These are phyloP conservation scores for Cyclotella baltica DNA, from an alignment of 108 stramenopile genomes.

Conservation along the genomic window DNA sequence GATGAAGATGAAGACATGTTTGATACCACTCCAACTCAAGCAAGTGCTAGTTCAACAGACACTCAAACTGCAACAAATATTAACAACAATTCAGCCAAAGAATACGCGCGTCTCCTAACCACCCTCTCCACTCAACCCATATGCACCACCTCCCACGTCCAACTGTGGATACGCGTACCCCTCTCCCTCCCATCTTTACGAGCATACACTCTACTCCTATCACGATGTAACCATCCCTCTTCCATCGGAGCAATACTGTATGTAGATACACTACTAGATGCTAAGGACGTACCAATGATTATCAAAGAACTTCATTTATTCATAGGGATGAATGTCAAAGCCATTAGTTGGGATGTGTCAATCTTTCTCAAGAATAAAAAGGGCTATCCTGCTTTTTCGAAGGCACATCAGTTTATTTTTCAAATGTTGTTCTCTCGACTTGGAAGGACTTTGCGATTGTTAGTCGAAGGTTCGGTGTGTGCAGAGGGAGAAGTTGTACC, in stretches of 20 bases:
- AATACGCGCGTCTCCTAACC: constrained; percentile 38
- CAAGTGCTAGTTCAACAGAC: background rate
- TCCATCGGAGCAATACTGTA: constrained; percentile 61
- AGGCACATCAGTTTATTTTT: constrained; percentile 84
- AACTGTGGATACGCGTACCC: constrained; percentile 79
- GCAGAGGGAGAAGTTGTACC: background rate
- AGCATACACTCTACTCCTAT: constrained; percentile 66
- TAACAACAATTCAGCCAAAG: constrained; percentile 42
- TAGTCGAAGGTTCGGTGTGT: constrained; percentile 66
- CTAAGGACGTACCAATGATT: constrained; percentile 8
- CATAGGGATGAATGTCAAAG: constrained; percentile 80
- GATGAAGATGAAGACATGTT: constrained; percentile 35
- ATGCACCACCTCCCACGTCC: constrained; percentile 64
- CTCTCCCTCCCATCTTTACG: constrained; percentile 53
- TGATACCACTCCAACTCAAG: background rate
- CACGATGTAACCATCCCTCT: constrained; percentile 73
- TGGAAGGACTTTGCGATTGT: constrained; percentile 68
- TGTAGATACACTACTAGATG: constrained; percentile 26
- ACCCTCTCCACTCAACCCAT: constrained; percentile 29
- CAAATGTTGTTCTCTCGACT: constrained; percentile 67
- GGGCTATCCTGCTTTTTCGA: constrained; percentile 91
- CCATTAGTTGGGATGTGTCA: constrained; percentile 70
- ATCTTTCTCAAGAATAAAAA: constrained; percentile 92
- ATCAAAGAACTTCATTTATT: constrained; percentile 65
- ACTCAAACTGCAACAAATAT: background rate